Base-by-base conservation (phyloP, 768 basidiomycete genomes). In the Pisolithus tinctorius region DNA sequence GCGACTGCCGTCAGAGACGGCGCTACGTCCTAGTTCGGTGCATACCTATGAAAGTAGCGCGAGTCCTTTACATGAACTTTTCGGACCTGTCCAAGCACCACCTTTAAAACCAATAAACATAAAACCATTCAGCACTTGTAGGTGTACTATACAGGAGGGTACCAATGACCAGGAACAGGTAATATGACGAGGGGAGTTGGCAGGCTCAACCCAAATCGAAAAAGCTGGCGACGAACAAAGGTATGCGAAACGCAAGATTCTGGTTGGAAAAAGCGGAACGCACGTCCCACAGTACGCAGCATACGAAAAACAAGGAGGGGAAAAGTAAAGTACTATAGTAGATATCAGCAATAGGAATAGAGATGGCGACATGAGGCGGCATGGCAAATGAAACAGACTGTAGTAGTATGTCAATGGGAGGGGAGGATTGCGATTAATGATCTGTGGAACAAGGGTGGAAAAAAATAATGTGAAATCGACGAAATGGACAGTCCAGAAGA, bases 291-390 rank as follows among this genome's bases (percentile, higher is more conserved):
- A 40, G 52, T 48, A 50, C 48, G 30, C 29, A 45, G 43, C 16
- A 16, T 29, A 47, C 51, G 45, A 55, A 47, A 50, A 47, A 50
- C 51, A 49, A 40, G 38, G 41, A 45, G 39, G 36, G 39, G 36
- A 29, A 47, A 47, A 54, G 65, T 66, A 59, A 59, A 65, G 58
- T 67, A 67, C 31, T 65, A 59, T 67, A 63, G 61, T 67, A 65
- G 50, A 53, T 53, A 65, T 63, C 59, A 58, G 54, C 57, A 64
- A 55, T 69, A 68, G 66, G 42, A 55, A 56, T 58, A 58, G 57
- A 49, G 44, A 46, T 48, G 58, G 56, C 57, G 58, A 55, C 49
- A 53, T 60, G 54, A 60, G 55, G 50, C 45, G 48, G 52, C 47
- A 44, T 45, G 45, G 43, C 40, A 58, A 54, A 34, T 30, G 45